Conservation (phyloP, 169 alveolate species). For the Plasmodium blacklocki region DNA sequence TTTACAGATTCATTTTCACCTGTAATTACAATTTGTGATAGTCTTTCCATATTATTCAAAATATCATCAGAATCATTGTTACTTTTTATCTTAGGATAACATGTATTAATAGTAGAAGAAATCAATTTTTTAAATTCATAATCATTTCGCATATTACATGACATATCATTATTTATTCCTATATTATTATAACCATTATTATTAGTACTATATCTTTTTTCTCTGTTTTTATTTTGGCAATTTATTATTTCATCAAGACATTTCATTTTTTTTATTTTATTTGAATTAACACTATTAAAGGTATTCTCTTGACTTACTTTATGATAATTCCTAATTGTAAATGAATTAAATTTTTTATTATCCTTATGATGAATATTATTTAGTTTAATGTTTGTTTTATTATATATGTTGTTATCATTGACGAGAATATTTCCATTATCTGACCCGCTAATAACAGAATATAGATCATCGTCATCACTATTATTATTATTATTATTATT, state of each 20-base stretch:
- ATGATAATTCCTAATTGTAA: not conserved
- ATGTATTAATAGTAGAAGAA: slow-evolving; percentile 46
- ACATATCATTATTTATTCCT: no score
- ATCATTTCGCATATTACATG: not conserved
- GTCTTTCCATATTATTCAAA: slow-evolving; percentile 47
- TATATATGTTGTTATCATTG: not conserved
- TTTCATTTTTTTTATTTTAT: not conserved
- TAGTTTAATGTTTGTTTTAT: not conserved
- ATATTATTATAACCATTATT: no score
- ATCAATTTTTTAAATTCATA: slow-evolving; percentile 47
- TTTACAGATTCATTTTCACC: slow-evolving; percentile 6
- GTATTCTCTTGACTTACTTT: not conserved
- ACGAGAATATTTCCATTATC: slow-evolving; percentile 20
- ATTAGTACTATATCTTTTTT: no score
- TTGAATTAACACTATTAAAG: not conserved
- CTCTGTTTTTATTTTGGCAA: not conserved
- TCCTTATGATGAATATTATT: not conserved
- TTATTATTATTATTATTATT: not conserved
- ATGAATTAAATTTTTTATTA: not conserved
- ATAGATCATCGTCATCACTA: slow-evolving; percentile 40
- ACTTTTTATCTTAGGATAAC: slow-evolving; percentile 56
- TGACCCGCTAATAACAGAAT: slow-evolving; percentile 63
- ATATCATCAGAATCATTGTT: slow-evolving; percentile 45
- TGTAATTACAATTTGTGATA: slow-evolving; percentile 42
- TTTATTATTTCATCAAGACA: not conserved